Base-by-base conservation (phyloP, 371 early-diverging fungal species). In the Syncephalastrum sp. region DNA sequence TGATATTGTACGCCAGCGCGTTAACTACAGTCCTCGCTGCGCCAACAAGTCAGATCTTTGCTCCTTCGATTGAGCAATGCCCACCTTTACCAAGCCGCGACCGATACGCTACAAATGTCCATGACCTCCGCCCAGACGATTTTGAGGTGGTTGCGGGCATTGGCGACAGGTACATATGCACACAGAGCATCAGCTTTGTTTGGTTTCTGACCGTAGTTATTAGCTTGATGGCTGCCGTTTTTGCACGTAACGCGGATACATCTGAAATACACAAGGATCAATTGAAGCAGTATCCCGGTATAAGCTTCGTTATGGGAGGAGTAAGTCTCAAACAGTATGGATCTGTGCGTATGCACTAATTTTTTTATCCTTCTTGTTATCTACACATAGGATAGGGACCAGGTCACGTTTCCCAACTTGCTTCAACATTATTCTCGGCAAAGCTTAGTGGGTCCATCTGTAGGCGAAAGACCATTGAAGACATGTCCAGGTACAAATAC, bases 161-260 rank as follows among this genome's bases (percentile, higher is more conserved):
- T 4, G 69, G 65, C 2, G 76, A 76, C 43, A 76, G 76, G 76
- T 68, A 69, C 15, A 15, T 10, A 51, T 43, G 12, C 25, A 42
- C 12, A 33, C 17, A 33, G 25, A 5, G 50, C 47, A 21, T 21
- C 21, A 21, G 21, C 21, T 21, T 21, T 21, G 1, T 21, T 21
- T 27, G 27, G 27, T 27, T 23, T 0, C 47, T 46, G 16, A 19
- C 19, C 42, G n/a, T 21, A 5, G 0, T 19, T 42, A n/a, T 23
- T 51, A 75, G 75, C 51, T 52, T 75, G 17, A 53, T 70, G 5
- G 65, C 72, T 2, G 75, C 68, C 23, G 52, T 75, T 13, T 53
- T 65, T 3, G 67, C 60, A 2, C 57, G 47, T 14, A 75, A 75
- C 47, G 51, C 63, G 10, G 24, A 68, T 33, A 60, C 64, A 0